Conservation (phyloP, 2,329 filamentous ascomycete species). For the Verruconis gallopava region DNA sequence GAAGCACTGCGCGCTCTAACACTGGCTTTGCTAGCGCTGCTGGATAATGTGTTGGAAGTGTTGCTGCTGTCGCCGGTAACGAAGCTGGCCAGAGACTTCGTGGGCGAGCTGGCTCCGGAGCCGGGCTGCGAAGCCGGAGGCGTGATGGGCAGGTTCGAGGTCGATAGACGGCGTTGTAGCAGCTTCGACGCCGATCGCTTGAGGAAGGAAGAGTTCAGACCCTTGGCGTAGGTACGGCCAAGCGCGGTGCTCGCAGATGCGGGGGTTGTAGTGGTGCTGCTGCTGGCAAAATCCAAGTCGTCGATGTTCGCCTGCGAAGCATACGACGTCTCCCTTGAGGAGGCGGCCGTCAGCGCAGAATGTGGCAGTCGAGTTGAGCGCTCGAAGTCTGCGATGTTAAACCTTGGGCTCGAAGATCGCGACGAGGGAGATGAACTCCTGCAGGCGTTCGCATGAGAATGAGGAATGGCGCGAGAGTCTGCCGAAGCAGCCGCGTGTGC, state of each 20-base stretch:
- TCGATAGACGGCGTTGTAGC: not conserved
- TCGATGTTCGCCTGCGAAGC: not conserved
- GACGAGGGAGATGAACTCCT: not conserved
- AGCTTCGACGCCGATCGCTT: not conserved
- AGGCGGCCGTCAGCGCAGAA: not conserved
- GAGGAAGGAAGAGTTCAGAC: not conserved
- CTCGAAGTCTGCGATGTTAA: conserved; percentile 1
- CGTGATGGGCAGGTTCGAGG: not conserved
- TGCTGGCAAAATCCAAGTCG: not conserved
- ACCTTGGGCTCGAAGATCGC: not conserved
- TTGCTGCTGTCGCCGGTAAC: conserved; percentile 4
- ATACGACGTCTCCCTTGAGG: not conserved
- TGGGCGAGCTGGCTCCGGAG: conserved; percentile 5
- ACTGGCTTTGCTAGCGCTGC: conserved; percentile 1
- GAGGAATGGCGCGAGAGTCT: too few species aligned
- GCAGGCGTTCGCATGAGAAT: not conserved
- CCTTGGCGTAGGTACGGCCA: too few species aligned
- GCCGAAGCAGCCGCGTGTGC: too few species aligned
- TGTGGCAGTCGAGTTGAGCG: not conserved
- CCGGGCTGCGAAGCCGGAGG: not conserved
- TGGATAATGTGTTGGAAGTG: not conserved
- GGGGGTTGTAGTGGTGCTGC: not conserved
- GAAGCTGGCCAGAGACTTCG: conserved; percentile 8
- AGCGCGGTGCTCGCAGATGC: not conserved
- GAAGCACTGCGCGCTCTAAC: conserved; percentile 1